A percentile compares a stretch with the other conserved stretches of the same genome.
Conservation (phyloP, 23 red algal species). For the Gracilaria domingensis region DNA sequence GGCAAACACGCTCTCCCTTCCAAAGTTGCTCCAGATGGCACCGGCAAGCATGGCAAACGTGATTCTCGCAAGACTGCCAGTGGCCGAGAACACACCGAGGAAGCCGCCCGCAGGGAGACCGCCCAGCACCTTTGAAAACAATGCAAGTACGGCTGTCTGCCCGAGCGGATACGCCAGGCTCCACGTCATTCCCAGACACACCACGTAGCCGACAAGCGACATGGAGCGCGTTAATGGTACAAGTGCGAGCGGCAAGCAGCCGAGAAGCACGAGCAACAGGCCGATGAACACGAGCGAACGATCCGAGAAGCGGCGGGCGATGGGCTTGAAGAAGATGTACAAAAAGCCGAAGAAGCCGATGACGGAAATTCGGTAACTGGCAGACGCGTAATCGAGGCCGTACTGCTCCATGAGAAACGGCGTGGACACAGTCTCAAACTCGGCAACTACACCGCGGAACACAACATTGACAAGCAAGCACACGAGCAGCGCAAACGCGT, state of each 20-base stretch:
- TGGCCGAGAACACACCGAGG: conserved; percentile 94
- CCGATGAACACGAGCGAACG: conserved; percentile 72
- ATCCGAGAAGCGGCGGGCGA: conserved; percentile 79
- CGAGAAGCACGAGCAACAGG: conserved; percentile 55
- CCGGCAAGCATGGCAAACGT: conserved; percentile 82
- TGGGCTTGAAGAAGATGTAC: conserved; percentile 85
- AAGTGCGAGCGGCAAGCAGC: conserved; percentile 66
- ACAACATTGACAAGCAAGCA: conserved; percentile 93
- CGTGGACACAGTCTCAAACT: conserved; percentile 90
- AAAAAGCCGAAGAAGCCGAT: conserved; percentile 85
- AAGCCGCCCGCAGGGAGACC: conserved; percentile 86
- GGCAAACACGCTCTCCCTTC: conserved; percentile 63
- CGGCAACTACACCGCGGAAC: conserved; percentile 87
- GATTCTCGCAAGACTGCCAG: conserved; percentile 81
- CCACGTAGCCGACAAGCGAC: conserved; percentile 44
- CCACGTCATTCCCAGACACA: conserved; percentile 72
- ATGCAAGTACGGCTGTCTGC: conserved; percentile 89
- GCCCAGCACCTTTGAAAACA: conserved; percentile 88
- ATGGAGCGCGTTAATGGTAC: conserved; percentile 7
- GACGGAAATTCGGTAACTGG: conserved; percentile 66
- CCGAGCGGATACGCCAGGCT: conserved; percentile 92
- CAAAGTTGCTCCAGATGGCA: conserved; percentile 53
- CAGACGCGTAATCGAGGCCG: conserved; percentile 59
- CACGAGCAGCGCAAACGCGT: conserved; percentile 66
- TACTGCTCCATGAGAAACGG: conserved; percentile 84